phyloP scores from a whole-genome alignment of 768 basidiomycete species.

The Tricholoma sp. region DNA sequence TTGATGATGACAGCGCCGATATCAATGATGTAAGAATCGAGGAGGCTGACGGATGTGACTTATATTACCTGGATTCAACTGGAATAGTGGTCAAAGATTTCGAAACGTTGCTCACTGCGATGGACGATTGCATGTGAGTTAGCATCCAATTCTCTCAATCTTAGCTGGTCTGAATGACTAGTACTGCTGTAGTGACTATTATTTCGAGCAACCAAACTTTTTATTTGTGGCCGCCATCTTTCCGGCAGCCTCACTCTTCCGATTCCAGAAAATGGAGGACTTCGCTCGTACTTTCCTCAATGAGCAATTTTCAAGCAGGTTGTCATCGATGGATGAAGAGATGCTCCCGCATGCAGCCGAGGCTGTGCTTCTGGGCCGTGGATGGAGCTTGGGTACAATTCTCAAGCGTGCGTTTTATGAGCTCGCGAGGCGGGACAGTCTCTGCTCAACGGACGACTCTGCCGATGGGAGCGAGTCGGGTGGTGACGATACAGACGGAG shows the following conservation, averaged over 20 bases:
- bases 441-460: background rate
- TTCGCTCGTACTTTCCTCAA: constrained; percentile 24
- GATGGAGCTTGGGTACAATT: constrained; percentile 21
- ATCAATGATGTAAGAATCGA: constrained; percentile 1
- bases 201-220: constrained; percentile 19
- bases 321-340: constrained; percentile 11
- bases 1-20: constrained; percentile 4
- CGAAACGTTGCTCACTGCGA: constrained; percentile 11
- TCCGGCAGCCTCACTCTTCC: constrained; percentile 26
- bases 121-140: constrained; percentile 18
- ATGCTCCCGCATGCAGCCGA: constrained; percentile 20
- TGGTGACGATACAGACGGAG: background rate
- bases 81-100: constrained; percentile 9
- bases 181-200: constrained; percentile 15
- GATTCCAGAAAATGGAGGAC: constrained; percentile 19
- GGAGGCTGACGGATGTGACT: background rate
- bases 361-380: constrained; percentile 26
- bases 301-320: constrained; percentile 22
- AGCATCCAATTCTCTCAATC: background rate
- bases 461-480: background rate
- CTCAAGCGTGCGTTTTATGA: constrained; percentile 37
- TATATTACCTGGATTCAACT: constrained; percentile 2
- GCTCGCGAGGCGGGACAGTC: constrained; percentile 13
- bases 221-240: constrained; percentile 24
- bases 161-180: background rate